A percentile compares a stretch with the other conserved stretches of the same genome.
These are phyloP conservation scores for Azolla pinnata DNA, from an alignment of 75 land plant species.

Conservation along the genomic window DNA sequence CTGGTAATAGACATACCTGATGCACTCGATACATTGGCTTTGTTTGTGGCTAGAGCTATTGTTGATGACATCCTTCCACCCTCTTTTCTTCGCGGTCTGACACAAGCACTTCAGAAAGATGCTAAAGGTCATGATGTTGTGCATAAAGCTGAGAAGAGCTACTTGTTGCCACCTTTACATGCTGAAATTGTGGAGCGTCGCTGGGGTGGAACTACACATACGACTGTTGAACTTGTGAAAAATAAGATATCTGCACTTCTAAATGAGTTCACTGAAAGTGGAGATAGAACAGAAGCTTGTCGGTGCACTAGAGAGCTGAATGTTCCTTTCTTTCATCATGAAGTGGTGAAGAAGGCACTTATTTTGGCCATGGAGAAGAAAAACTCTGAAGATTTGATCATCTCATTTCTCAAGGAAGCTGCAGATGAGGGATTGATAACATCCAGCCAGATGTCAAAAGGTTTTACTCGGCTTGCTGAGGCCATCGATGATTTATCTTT, in stretches of 20 bases:
- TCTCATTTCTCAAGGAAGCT: constrained; percentile 45
- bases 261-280: constrained; percentile 47
- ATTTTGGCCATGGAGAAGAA: constrained; percentile 53
- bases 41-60: constrained; percentile 34
- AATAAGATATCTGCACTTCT: constrained; percentile 41
- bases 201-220: constrained; percentile 35
- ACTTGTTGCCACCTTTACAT: constrained; percentile 34
- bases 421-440: constrained; percentile 59
- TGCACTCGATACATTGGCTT: constrained; percentile 29
- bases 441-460: constrained; percentile 67
- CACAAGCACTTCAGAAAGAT: constrained; percentile 15
- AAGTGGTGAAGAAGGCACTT: constrained; percentile 58
- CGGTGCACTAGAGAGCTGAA: constrained; percentile 58
- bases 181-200: constrained; percentile 31
- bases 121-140: constrained; percentile 28
- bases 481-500: constrained; percentile 45
- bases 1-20: constrained; percentile 32
- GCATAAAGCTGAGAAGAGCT: constrained; percentile 36
- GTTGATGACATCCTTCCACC: constrained; percentile 42
- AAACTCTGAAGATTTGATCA: constrained; percentile 25
- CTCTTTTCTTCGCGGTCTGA: constrained; percentile 19
- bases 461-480: constrained; percentile 51
- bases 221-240: constrained; percentile 53
- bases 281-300: constrained; percentile 56
- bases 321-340: constrained; percentile 68